Evolutionary conservation across 768 basidiomycete species (phyloP), one percentile per base, ranked within the genome.

Genomic region (Steccherinum ochraceum): DNA sequence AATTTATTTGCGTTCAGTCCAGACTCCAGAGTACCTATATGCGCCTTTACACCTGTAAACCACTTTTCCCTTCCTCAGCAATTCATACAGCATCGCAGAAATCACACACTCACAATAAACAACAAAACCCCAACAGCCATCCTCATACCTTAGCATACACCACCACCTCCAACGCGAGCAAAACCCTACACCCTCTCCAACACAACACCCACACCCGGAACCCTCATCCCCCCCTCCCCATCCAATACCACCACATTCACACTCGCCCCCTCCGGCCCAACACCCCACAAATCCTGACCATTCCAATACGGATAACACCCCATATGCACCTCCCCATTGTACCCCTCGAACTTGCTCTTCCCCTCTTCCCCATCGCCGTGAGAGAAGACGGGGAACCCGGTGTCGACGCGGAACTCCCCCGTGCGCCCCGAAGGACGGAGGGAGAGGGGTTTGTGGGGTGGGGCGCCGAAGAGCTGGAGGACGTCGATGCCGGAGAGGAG

Each of bases 301-400:
- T 57, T 59, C 65, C 63, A 66, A 48, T 62, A 66, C 19, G 61
- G 51, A 48, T 64, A 66, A 47, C 65, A 68, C 2, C 64, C 62
- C 61, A 66, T 59, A 49, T 65, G 64, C 42, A 52, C 54, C 49
- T 52, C n/a, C 5, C 61, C 63, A 52, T 66, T 66, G 45, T 61
- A 62, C 1, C 46, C 54, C 1, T 63, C 61, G 35, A 16, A 12
- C 16, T 11, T 23, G 20, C 25, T n/a, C n/a, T n/a, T n/a, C n/a
- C n/a, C n/a, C n/a, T n/a, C n/a, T 12, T n/a, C 19, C 13, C 12
- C n/a, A 30, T 19, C 1, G 19, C 21, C 19, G 23, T 3, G 12
- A 7, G 13, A 11, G 4, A 11, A 19, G 12, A 45, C 20, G 3
- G 35, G 16, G 39, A 39, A 11, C 23, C 5, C 30, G 16, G 43